Percentiles rank a stretch among this genome's conserved stretches.
Conservation (phyloP, 495 filamentous ascomycete genomes). For the Mycothermus thermophilus region DNA sequence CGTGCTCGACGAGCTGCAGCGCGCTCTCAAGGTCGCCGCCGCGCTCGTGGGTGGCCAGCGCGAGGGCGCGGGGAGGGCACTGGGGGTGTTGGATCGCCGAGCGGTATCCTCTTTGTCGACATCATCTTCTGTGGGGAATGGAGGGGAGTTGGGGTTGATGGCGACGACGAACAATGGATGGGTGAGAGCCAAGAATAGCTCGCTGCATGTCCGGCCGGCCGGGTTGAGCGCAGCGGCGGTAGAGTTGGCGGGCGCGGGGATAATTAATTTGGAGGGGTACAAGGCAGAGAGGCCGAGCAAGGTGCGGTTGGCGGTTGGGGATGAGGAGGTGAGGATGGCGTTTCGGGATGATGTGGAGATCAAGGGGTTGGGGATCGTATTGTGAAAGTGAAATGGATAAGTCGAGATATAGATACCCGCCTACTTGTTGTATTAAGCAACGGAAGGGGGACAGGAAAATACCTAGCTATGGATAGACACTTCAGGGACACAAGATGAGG, state of each 20-base stretch:
- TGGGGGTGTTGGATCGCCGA: slow-evolving; percentile 15
- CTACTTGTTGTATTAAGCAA: too few species aligned
- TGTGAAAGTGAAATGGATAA: slow-evolving; percentile 14
- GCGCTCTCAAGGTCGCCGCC: slow-evolving; percentile 48
- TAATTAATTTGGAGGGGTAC: slow-evolving; percentile 66
- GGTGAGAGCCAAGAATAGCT: slow-evolving; percentile 3
- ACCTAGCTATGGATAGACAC: too few species aligned
- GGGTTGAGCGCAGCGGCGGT: slow-evolving; percentile 60
- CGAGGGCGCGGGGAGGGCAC: slow-evolving; percentile 33
- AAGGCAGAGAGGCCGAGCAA: slow-evolving; percentile 75
- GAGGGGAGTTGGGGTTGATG: slow-evolving; percentile 1
- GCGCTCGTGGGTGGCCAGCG: too few species aligned
- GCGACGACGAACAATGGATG: not conserved
- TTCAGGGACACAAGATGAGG: too few species aligned
- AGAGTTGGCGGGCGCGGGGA: slow-evolving; percentile 73
- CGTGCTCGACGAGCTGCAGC: slow-evolving; percentile 76
- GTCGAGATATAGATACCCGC: slow-evolving; percentile 5
- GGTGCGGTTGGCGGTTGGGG: slow-evolving; percentile 68
- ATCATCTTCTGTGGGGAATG: not conserved
- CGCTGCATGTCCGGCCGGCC: slow-evolving; percentile 34
- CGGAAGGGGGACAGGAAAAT: too few species aligned
- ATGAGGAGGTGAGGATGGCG: slow-evolving; percentile 80
- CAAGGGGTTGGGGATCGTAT: slow-evolving; percentile 47
- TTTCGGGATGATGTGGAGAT: slow-evolving; percentile 82
- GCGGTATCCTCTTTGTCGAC: too few species aligned